These are phyloP conservation scores for Monilinia fructicola DNA, from an alignment of 2,329 filamentous ascomycete genomes.

Conservation along the genomic window DNA sequence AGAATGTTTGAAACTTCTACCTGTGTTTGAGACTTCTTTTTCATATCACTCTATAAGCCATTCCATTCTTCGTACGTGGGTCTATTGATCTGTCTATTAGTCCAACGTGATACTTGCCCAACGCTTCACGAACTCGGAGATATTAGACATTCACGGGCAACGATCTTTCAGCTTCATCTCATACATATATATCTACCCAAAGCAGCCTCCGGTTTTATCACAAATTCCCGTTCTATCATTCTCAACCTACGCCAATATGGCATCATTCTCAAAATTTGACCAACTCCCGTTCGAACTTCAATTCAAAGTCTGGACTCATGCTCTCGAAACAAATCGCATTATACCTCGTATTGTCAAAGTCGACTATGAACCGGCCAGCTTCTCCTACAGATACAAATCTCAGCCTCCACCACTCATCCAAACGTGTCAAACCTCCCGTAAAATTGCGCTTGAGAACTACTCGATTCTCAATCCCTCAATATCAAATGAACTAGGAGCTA, in stretches of 20 bases:
- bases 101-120: slow-evolving; percentile 1
- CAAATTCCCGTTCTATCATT: neutral
- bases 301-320: slow-evolving; percentile 8
- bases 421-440: slow-evolving; percentile 7
- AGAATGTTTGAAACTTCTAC: neutral
- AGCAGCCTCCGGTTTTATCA: no score
- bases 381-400: neutral
- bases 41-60: neutral
- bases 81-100: neutral
- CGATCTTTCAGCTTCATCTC: neutral
- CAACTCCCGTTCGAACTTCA: slow-evolving; percentile 17
- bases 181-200: neutral
- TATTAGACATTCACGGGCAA: neutral
- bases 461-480: neutral
- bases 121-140: slow-evolving; percentile 5
- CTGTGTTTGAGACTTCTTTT: neutral
- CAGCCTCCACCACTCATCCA: slow-evolving; percentile 11
- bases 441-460: slow-evolving; percentile 12
- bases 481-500: neutral
- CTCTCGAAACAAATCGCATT: slow-evolving; percentile 8
- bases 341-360: slow-evolving; percentile 5
- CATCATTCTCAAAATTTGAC: slow-evolving; percentile 10
- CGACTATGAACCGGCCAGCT: neutral
- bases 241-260: neutral
- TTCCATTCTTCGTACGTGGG: neutral